These are phyloP conservation scores for Blastobotrys robertii DNA, from an alignment of 805 yeast genomes.

Conservation along the genomic window DNA sequence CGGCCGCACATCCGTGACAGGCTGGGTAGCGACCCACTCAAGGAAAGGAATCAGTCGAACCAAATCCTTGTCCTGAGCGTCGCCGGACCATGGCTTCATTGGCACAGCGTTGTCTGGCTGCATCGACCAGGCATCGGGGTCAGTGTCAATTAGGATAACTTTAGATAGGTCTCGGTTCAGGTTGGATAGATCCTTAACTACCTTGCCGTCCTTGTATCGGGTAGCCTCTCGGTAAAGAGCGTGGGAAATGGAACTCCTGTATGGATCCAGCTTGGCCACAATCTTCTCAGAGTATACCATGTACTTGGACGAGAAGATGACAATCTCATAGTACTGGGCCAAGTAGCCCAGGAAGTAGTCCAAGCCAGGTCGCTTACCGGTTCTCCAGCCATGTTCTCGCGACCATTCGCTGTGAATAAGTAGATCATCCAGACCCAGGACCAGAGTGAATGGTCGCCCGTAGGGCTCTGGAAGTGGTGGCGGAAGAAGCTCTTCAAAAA, in stretches of 20 bases:
- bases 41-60: slow-evolving; percentile 81
- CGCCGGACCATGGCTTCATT: slow-evolving; percentile 79
- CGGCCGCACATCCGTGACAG: slow-evolving; percentile 81
- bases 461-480: slow-evolving; percentile 88
- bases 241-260: slow-evolving; percentile 78
- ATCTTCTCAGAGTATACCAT: slow-evolving; percentile 78
- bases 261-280: slow-evolving; percentile 85
- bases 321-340: slow-evolving; percentile 93
- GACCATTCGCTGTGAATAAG: slow-evolving; percentile 90
- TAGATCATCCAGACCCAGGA: slow-evolving; percentile 80
- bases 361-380: slow-evolving; percentile 97
- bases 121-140: slow-evolving; percentile 57
- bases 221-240: slow-evolving; percentile 88
- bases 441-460: slow-evolving; percentile 86
- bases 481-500: slow-evolving; percentile 84
- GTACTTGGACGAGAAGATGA: slow-evolving; percentile 75
- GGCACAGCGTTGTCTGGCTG: slow-evolving; percentile 95
- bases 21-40: slow-evolving; percentile 88
- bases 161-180: slow-evolving; percentile 86
- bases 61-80: slow-evolving; percentile 64
- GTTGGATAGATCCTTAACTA: slow-evolving; percentile 80
- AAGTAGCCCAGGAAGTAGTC: slow-evolving; percentile 93
- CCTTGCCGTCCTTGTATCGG: slow-evolving; percentile 76
- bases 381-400: slow-evolving; percentile 90
- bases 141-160: slow-evolving; percentile 70